Evolutionary conservation across 2,329 filamentous ascomycete genomes (phyloP), one percentile per base, ranked within the genome.

Genomic region (Fonsecaea monophora): DNA sequence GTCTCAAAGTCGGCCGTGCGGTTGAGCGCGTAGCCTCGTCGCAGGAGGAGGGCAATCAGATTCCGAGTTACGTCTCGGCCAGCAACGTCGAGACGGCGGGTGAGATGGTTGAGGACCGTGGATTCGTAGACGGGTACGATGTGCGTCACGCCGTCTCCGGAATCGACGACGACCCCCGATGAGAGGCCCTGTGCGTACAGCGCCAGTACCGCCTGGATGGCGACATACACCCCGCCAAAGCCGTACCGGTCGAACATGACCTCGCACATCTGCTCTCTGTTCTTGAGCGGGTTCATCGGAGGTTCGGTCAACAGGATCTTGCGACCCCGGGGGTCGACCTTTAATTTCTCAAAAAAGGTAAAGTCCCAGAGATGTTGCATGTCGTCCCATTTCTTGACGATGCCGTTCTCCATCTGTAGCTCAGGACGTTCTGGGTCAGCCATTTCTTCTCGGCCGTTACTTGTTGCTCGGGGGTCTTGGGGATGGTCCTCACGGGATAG

Each of bases 321-420:
- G 81, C 94, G 92, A 72, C 92, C 94, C 25, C 87, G 88, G 2
- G 95, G 88, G 78, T 98, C 92, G 73, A 99, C 85, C 80, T 93
- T 89, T 87, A 99, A 92, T 87, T 98, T 98, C 80, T 99, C 94
- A 81, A 87, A 90, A 80, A 99, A 99, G 30, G 95, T 99, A 80
- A 96, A 98, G 82, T 99, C 94, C 95, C 95, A 99, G 64, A 99
- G 89, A 78, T 98, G 94, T 84, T 97, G 92, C 95, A 99, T 99
- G 80, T 99, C 95, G 74, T 99, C 95, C 95, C 95, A 99, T 78
- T 93, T 94, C 87, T 97, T 98, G 73, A 99, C 93, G 76, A 99
- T 98, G 75, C 95, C 95, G 79, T 99, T 99, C 81, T 99, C 95
- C 95, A 99, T 99, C 87, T 90, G 42, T 55, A 15, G 30, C 30